Percentiles rank a stretch among this genome's conserved stretches.
These are phyloP conservation scores for Metarhizium robertsii DNA, from an alignment of 2,329 filamentous ascomycete species.

Conservation along the genomic window DNA sequence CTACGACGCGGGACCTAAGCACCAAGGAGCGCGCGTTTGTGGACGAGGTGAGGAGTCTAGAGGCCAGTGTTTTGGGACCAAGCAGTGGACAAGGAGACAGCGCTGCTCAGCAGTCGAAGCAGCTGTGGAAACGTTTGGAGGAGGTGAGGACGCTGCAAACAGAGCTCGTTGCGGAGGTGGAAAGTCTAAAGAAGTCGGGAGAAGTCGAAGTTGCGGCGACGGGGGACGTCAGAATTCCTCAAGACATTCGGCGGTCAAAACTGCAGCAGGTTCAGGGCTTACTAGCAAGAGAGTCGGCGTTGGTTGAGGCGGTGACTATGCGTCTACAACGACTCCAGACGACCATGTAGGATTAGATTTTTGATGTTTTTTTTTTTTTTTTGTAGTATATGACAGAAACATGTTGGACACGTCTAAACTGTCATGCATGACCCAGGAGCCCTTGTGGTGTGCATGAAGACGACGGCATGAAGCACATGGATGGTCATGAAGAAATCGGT, in stretches of 20 bases:
- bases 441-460: not conserved
- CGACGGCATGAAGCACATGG: not conserved
- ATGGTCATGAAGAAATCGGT: too few species aligned
- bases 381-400: not conserved
- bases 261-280: slow-evolving; percentile 53
- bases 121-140: slow-evolving; percentile 12
- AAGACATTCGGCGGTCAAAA: slow-evolving; percentile 53
- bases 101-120: not conserved
- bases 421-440: not conserved
- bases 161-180: slow-evolving; percentile 32
- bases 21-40: slow-evolving; percentile 36
- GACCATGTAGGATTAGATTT: slow-evolving; percentile 14
- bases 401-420: not conserved
- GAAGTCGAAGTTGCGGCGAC: slow-evolving; percentile 19
- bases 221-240: slow-evolving; percentile 43
- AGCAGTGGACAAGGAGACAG: not conserved
- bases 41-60: slow-evolving; percentile 43
- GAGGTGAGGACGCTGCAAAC: slow-evolving; percentile 43
- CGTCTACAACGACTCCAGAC: slow-evolving; percentile 49
- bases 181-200: slow-evolving; percentile 28
- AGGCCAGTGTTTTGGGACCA: slow-evolving; percentile 34
- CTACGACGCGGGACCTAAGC: slow-evolving; percentile 31
- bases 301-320: slow-evolving; percentile 57
- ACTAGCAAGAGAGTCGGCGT: slow-evolving; percentile 55
- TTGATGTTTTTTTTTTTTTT: not conserved